Conservation (phyloP, 2,329 filamentous ascomycete genomes). For the Daldinia sp. region DNA sequence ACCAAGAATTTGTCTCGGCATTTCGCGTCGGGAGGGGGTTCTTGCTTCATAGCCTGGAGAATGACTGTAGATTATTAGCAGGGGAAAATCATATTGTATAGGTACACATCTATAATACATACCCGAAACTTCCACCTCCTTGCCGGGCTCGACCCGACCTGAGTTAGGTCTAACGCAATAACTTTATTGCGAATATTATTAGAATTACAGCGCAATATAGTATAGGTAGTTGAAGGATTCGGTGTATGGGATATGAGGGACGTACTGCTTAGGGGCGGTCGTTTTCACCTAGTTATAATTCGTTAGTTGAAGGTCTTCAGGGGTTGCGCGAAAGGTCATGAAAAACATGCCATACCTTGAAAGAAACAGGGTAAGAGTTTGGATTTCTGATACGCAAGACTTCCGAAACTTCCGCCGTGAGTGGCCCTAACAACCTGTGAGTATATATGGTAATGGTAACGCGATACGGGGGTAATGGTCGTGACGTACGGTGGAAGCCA, state of each 20-base stretch:
- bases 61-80: constrained; percentile 69
- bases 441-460: constrained; percentile 17
- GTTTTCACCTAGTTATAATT: constrained; percentile 90
- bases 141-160: constrained; percentile 89
- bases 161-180: constrained; percentile 99
- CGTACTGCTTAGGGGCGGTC: constrained; percentile 97
- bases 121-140: constrained; percentile 94
- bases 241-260: constrained; percentile 38
- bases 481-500: constrained; percentile 84
- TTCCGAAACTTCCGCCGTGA: constrained; percentile 71
- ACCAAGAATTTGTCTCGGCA: constrained; percentile 99
- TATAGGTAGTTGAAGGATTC: constrained; percentile 28
- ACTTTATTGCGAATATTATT: constrained; percentile 59
- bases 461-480: constrained; percentile 5
- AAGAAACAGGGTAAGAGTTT: constrained; percentile 69
- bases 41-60: constrained; percentile 96
- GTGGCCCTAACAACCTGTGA: constrained; percentile 62
- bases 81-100: constrained; percentile 12
- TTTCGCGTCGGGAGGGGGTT: constrained; percentile 83
- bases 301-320: constrained; percentile 42
- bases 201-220: constrained; percentile 23
- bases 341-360: constrained; percentile 64
- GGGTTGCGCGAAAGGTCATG: not conserved
- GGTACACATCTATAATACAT: constrained; percentile 47
- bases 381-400: constrained; percentile 71